Evolutionary conservation across 768 basidiomycete genomes (phyloP).

Genomic region (Suillus decipiens): DNA sequence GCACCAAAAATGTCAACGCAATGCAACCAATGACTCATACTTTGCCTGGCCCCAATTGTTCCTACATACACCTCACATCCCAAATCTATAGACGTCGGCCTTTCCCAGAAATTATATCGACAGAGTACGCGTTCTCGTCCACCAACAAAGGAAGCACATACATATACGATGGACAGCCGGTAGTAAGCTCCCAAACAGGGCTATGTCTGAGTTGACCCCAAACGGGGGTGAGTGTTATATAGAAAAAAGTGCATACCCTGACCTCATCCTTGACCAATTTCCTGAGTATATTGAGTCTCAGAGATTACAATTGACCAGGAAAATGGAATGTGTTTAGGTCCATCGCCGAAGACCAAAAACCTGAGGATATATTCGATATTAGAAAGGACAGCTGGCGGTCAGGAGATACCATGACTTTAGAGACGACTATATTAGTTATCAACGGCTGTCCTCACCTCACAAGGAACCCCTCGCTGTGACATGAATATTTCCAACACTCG

Average conservation of each 20-base stretch:
- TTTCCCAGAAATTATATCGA: not conserved
- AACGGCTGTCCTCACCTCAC: not conserved
- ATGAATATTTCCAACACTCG: not conserved
- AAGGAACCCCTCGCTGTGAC: not conserved
- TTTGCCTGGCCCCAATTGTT: too few species aligned
- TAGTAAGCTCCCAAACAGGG: too few species aligned
- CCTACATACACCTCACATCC: too few species aligned
- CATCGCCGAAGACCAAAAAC: conserved; percentile 5
- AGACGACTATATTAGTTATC: not conserved
- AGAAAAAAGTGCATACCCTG: not conserved
- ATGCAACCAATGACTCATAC: not conserved
- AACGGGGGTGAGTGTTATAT: too few species aligned
- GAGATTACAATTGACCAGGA: conserved; percentile 8
- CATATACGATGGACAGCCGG: not conserved
- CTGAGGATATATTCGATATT: not conserved
- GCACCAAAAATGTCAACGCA: too few species aligned
- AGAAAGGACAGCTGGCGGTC: not conserved
- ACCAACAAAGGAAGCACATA: not conserved
- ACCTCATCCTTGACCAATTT: conserved; percentile 7
- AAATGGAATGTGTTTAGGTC: not conserved
- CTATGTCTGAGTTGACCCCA: too few species aligned
- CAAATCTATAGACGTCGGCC: too few species aligned
- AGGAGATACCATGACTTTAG: not conserved
- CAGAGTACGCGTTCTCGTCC: not conserved
- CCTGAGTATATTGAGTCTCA: not conserved